Evolutionary conservation across 768 basidiomycete species (phyloP), one percentile per base, ranked within the genome.

Genomic region (Agaricus sinodeliciosus): DNA sequence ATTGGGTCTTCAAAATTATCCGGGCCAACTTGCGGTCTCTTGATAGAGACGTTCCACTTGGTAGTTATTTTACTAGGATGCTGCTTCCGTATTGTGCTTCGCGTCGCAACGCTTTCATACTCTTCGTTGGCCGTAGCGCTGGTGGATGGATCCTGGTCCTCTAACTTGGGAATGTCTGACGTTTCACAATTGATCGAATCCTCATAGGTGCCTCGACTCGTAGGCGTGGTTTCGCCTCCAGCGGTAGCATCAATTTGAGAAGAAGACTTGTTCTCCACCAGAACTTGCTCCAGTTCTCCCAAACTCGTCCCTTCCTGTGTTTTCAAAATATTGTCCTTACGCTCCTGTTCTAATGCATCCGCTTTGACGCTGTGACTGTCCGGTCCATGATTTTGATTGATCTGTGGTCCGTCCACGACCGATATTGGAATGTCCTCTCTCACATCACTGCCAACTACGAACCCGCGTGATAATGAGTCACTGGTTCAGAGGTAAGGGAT

Each of bases 1-100:
- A 98, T 75, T 11, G 95, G 95, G 66, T 99, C 95, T 54, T 88
- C 85, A 57, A 99, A 94, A 28, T 79, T 82, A 54, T 88, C 68
- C 1, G 86, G 79, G 57, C 88, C 83, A 37, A 95, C 78, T 31
- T 74, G 69, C 4, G 92, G 92, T n/a, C 80, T 78, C 2, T 78
- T 73, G 0, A 79, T 82, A 1, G 82, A 82, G 51, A 89, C 67
- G 34, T 76, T 76, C 82, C 83, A 87, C 54, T 78, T 81, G 37
- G 69, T 71, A 15, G 75, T 74, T 3, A 75, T 66, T 59, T 81
- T 84, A 34, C 74, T 72, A 9, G 64, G 66, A 15, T 80, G 64
- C 57, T 83, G 79, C 60, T 79, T 83, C 51, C 28, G 45, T n/a
- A 54, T 48, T 9, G 25, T 19, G n/a, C 80, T 70, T 34, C 82